Base-by-base conservation (phyloP, 352 stramenopile genomes). In the Nothophytophthora sp. region DNA sequence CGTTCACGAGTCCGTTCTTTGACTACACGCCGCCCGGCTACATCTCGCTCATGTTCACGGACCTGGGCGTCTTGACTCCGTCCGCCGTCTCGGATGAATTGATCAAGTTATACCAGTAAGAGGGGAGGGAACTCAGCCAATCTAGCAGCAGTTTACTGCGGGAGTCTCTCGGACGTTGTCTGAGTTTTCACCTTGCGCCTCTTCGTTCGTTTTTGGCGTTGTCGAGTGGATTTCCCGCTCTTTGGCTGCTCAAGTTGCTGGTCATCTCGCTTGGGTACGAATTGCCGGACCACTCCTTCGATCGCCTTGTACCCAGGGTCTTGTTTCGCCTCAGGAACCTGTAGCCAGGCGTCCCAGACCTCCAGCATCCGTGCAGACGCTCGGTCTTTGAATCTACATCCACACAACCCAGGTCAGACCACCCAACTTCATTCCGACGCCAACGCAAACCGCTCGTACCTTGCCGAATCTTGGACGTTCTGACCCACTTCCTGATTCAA, bases 41-140 rank as follows among this genome's bases (percentile, higher is more conserved):
- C 67, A 99, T 99, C 64, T 97, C 94, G 22, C 77, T 99, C 37
- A 90, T 99, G 48, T 99, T 99, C 67, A 99, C 97, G 37, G 97
- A 99, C 76, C 70, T 99, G 8, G 97, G 97, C 19, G 96, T 99
- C 8, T 76, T 99, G 24, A 99, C 97, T 39, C 96, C 97, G 7
- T 98, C 96, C 55, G 97, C 97, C 24, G 96, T 99, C 37, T 99
- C 96, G 18, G 96, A 99, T 70, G 96, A 99, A 62, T 79, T 99
- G 34, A 99, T 99, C 79, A 95, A 97, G 52, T 71, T 99, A 50
- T 99, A 99, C 80, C 91, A 98, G 77, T 98, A 96, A 84, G 10
- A 40, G 22, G 19, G 51, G 28, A 32, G 52, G 20, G 23, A 43
- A 36, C n/a, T 63, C 25, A 52, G n/a, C n/a, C n/a, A n/a, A 55